A percentile compares a stretch with the other conserved stretches of the same genome.
phyloP scores from a whole-genome alignment of 1,284 basidiomycete genomes.

The Boletus sp. region DNA sequence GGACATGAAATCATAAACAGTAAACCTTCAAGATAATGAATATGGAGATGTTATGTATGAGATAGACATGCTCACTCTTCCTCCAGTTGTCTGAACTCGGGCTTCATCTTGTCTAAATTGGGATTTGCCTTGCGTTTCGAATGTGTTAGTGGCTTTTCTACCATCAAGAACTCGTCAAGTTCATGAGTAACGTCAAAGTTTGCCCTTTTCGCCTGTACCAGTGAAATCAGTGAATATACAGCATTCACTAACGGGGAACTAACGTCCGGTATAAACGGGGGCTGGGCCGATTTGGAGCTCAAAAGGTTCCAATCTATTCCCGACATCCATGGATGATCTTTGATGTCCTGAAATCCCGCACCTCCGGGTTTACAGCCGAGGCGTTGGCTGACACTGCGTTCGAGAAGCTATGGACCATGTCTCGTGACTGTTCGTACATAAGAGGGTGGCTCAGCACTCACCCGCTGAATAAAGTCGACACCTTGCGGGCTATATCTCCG shows the following conservation, averaged over 20 bases:
- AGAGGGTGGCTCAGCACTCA: slow-evolving; percentile 34
- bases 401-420: slow-evolving; percentile 61
- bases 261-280: slow-evolving; percentile 91
- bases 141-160: slow-evolving; percentile 94
- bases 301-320: slow-evolving; percentile 79
- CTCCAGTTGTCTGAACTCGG: slow-evolving; percentile 89
- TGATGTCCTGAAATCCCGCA: slow-evolving; percentile 70
- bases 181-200: slow-evolving; percentile 98
- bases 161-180: slow-evolving; percentile 92
- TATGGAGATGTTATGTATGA: not conserved
- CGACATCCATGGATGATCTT: slow-evolving; percentile 82
- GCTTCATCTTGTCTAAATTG: slow-evolving; percentile 81
- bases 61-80: slow-evolving; percentile 65
- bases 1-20: slow-evolving; percentile 68
- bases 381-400: slow-evolving; percentile 76
- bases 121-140: slow-evolving; percentile 83
- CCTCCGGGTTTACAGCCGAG: slow-evolving; percentile 76
- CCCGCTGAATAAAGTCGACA: slow-evolving; percentile 44
- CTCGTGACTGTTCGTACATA: slow-evolving; percentile 19
- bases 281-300: slow-evolving; percentile 69
- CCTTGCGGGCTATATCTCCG: slow-evolving; percentile 44
- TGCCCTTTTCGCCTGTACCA: slow-evolving; percentile 76
- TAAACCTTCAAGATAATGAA: slow-evolving; percentile 50
- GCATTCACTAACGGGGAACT: slow-evolving; percentile 32
- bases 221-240: slow-evolving; percentile 13